A percentile compares a stretch with the other conserved stretches of the same genome.
These are phyloP conservation scores for Septoria linicola DNA, from an alignment of 2,329 filamentous ascomycete genomes.

Conservation along the genomic window DNA sequence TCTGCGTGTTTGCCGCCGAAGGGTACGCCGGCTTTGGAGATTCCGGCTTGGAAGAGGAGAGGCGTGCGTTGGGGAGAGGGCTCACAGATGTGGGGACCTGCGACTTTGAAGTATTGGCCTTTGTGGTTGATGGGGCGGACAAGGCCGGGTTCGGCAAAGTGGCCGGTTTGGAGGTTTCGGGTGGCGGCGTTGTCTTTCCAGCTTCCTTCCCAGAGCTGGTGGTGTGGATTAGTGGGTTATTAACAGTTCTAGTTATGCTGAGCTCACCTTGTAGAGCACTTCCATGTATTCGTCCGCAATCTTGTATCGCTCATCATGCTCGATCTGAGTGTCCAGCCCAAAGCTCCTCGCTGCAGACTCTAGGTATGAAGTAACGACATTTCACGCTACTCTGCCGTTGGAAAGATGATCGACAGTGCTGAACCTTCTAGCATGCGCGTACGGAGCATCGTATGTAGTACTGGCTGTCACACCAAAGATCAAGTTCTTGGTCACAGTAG, in stretches of 20 bases:
- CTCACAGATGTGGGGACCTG: conserved; percentile 46
- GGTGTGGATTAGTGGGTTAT: no score
- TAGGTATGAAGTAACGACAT: conserved; percentile 65
- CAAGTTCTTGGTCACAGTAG: conserved; percentile 62
- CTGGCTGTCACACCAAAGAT: conserved; percentile 66
- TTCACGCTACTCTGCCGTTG: conserved; percentile 51
- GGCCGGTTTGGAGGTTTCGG: conserved; percentile 55
- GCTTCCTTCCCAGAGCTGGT: conserved; percentile 63
- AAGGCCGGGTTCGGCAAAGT: conserved; percentile 57
- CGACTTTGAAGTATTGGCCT: conserved; percentile 54
- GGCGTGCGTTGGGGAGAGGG: conserved; percentile 43
- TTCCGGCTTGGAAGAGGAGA: conserved; percentile 62
- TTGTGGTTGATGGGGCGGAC: conserved; percentile 59
- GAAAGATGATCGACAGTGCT: conserved; percentile 66
- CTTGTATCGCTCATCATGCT: conserved; percentile 65
- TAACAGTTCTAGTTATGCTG: no score
- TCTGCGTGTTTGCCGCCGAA: conserved; percentile 70
- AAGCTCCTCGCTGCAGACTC: conserved; percentile 64
- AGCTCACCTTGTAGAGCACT: conserved; percentile 59
- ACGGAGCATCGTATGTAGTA: conserved; percentile 68
- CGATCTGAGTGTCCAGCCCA: conserved; percentile 52
- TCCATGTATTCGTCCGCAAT: conserved; percentile 63
- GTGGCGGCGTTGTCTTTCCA: conserved; percentile 66
- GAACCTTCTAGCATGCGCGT: conserved; percentile 62
- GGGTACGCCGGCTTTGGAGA: conserved; percentile 60